A percentile compares a stretch with the other conserved stretches of the same genome.
Conservation (phyloP, 331 rosid genomes). For the Spiraea crenata region DNA sequence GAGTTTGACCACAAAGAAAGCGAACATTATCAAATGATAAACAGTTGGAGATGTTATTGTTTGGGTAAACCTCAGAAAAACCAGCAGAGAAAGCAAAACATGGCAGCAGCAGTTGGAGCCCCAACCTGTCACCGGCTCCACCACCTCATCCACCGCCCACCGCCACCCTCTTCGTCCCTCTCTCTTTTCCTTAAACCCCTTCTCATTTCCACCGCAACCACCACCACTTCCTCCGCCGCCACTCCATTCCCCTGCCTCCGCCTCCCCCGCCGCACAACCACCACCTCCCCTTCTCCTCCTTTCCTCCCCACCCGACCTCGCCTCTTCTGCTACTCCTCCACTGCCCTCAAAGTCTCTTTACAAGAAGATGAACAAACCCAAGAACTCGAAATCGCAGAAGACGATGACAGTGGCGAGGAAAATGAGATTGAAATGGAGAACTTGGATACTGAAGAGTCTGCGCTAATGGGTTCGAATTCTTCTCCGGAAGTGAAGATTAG, state of each 20-base stretch:
- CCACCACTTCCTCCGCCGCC: conserved; percentile 10
- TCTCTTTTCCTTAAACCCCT: conserved; percentile 39
- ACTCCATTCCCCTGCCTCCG: conserved; percentile 15
- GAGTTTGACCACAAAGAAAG: not conserved
- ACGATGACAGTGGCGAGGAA: not conserved
- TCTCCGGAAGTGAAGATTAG: conserved; percentile 39
- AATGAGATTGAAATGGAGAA: not conserved
- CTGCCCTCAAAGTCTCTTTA: conserved; percentile 11
- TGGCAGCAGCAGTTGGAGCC: conserved; percentile 43
- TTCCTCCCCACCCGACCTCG: conserved; percentile 2
- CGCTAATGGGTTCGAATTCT: conserved; percentile 7
- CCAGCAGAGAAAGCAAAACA: conserved; percentile 5
- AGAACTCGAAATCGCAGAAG: not conserved
- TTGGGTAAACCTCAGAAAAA: too few relatives aligned
- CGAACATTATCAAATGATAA: not conserved
- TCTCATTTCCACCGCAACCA: conserved; percentile 21
- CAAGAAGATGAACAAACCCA: conserved; percentile 5
- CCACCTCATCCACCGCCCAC: conserved; percentile 39
- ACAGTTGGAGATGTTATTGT: too few relatives aligned
- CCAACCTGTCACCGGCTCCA: conserved; percentile 34
- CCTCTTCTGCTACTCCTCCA: conserved; percentile 23
- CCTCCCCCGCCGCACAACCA: conserved; percentile 17
- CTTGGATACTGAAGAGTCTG: conserved; percentile 3
- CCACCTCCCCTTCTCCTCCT: conserved; percentile 14
- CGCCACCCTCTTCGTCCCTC: conserved; percentile 19